phyloP scores from a whole-genome alignment of 1,139 yeast genomes.

The Hyphopichia burtonii region DNA sequence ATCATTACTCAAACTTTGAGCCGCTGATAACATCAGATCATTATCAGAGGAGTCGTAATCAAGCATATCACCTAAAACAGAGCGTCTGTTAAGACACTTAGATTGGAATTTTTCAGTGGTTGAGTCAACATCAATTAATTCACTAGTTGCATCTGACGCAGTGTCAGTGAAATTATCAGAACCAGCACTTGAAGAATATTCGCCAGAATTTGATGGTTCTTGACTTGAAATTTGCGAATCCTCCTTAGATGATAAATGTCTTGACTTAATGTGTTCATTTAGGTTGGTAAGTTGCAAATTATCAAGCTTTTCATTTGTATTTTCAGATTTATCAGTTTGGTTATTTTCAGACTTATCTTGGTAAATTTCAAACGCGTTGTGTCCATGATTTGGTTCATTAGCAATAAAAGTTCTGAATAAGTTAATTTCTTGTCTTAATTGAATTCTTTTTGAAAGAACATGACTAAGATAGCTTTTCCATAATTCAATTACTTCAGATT shows the following conservation, averaged over 20 bases:
- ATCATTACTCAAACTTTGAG: constrained; percentile 4
- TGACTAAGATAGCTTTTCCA: constrained; percentile 39
- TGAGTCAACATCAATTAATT: constrained; percentile 14
- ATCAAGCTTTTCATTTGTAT: neutral
- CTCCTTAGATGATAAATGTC: neutral
- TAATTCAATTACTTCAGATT: constrained; percentile 20
- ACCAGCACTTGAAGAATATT: neutral
- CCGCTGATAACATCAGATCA: constrained; percentile 5
- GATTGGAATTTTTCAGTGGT: constrained; percentile 23
- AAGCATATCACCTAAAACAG: constrained; percentile 48
- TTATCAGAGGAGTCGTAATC: constrained; percentile 38
- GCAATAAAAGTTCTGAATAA: constrained; percentile 31
- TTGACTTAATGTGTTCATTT: neutral
- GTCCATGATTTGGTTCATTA: constrained; percentile 8
- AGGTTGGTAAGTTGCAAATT: neutral
- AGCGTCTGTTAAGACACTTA: constrained; percentile 32
- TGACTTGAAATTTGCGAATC: too few species aligned
- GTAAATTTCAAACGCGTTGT: constrained; percentile 2
- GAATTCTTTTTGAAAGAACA: constrained; percentile 40
- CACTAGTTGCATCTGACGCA: constrained; percentile 4
- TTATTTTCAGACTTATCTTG: neutral
- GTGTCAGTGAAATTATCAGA: constrained; percentile 10
- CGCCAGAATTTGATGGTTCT: neutral
- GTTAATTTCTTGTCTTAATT: constrained; percentile 42
- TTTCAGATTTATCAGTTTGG: neutral